Conservation (phyloP, 148 eudicot species). For the Salicornia ramosissima region DNA sequence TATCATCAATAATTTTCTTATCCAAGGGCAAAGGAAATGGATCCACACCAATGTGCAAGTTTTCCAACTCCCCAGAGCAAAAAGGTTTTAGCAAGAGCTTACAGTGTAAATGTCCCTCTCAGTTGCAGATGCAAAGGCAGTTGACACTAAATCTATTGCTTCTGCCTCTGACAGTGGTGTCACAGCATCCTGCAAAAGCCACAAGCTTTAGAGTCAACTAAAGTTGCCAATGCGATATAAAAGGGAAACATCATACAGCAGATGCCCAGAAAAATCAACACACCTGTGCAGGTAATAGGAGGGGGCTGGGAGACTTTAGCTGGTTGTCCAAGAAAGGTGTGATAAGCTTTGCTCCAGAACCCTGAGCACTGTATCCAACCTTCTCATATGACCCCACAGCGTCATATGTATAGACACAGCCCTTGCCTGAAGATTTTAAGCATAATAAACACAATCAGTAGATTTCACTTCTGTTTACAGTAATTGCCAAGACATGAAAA, state of each 20-base stretch:
- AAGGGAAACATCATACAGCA: background rate
- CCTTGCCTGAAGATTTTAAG: constrained; percentile 58
- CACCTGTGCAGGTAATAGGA: constrained; percentile 73
- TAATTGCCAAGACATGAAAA: background rate
- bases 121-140: constrained; percentile 95
- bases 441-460: background rate
- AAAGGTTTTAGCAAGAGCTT: constrained; percentile 29
- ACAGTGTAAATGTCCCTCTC: constrained; percentile 98
- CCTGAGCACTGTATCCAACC: constrained; percentile 96
- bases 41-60: background rate
- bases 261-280: constrained; percentile 1
- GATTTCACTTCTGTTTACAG: background rate
- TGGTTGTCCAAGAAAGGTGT: constrained; percentile 97
- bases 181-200: constrained; percentile 59
- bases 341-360: constrained; percentile 89
- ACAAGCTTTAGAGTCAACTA: constrained; percentile 7
- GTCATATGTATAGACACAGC: constrained; percentile 96
- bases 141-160: constrained; percentile 93
- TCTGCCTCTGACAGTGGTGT: constrained; percentile 86
- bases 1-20: background rate
- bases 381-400: constrained; percentile 98
- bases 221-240: background rate
- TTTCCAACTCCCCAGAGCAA: background rate
- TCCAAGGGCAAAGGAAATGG: background rate
- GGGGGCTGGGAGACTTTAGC: constrained; percentile 97